Percentiles rank a stretch among this genome's conserved stretches.
Evolutionary conservation across 2,329 filamentous ascomycete genomes (phyloP).

Genomic region (Chaetomiaceae sp.): DNA sequence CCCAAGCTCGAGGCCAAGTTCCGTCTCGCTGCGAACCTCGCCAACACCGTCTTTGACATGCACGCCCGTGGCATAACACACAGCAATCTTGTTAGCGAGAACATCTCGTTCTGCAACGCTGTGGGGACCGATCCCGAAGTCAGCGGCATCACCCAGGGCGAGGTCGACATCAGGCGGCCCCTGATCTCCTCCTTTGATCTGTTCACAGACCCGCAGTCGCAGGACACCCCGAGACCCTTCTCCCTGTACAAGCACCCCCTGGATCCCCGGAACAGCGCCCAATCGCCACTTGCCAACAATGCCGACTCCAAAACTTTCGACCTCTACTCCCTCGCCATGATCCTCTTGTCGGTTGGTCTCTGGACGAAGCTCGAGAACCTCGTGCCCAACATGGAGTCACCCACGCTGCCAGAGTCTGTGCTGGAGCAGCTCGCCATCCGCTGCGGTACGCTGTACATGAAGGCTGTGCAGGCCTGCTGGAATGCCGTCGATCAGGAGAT

Average conservation of each 20-base stretch:
- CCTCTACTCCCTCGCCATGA: conserved; percentile 67
- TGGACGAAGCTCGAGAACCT: conserved; percentile 64
- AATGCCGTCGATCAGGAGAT: conserved; percentile 62
- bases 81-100: conserved; percentile 63
- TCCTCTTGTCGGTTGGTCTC: conserved; percentile 69
- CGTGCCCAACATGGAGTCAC: conserved; percentile 39
- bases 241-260: conserved; percentile 62
- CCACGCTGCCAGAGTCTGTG: conserved; percentile 56
- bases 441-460: conserved; percentile 71
- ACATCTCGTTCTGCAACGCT: conserved; percentile 59
- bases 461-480: conserved; percentile 68
- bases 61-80: conserved; percentile 66
- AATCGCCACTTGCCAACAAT: conserved; percentile 44
- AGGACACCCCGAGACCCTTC: conserved; percentile 30
- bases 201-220: conserved; percentile 50
- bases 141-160: conserved; percentile 36
- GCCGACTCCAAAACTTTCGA: conserved; percentile 58
- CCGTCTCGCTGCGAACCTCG: conserved; percentile 66
- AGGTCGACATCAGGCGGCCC: conserved; percentile 62
- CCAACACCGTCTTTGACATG: conserved; percentile 67
- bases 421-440: conserved; percentile 59
- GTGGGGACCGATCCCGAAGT: conserved; percentile 37
- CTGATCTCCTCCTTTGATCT: conserved; percentile 70
- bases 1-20: conserved; percentile 73
- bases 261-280: conserved; percentile 48